A percentile compares a stretch with the other conserved stretches of the same genome.
These are phyloP conservation scores for Globisporangium middletonii DNA, from an alignment of 352 stramenopile species.

Conservation along the genomic window DNA sequence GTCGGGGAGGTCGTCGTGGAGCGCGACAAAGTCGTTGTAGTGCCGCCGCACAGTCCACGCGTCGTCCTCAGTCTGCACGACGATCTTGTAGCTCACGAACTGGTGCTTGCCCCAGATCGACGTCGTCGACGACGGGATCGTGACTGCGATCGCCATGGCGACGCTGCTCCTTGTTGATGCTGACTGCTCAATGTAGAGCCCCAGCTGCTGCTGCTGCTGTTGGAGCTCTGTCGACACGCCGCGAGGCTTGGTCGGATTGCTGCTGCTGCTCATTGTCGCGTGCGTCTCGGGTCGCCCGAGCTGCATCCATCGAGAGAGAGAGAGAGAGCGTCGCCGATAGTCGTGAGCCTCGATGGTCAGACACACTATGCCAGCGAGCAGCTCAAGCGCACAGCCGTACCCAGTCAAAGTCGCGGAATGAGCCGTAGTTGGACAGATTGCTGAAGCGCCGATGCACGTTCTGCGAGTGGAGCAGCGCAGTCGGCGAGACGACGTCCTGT, in stretches of 20 bases:
- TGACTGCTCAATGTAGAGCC: constrained; percentile 4
- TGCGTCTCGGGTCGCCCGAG: background rate
- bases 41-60: constrained; percentile 57
- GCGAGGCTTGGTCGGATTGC: background rate
- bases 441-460: constrained; percentile 24
- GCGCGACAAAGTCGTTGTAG: constrained; percentile 55
- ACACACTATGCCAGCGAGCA: too few relatives aligned
- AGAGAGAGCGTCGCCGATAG: background rate
- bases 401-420: constrained; percentile 39
- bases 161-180: constrained; percentile 17
- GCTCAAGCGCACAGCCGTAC: constrained; percentile 1
- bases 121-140: constrained; percentile 61
- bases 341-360: background rate
- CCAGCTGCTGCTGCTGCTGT: background rate
- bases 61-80: constrained; percentile 66
- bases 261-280: too few relatives aligned
- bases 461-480: constrained; percentile 46
- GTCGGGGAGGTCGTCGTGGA: constrained; percentile 54
- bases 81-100: constrained; percentile 73
- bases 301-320: background rate
- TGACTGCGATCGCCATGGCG: constrained; percentile 30
- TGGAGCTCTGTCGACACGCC: background rate
- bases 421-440: constrained; percentile 44
- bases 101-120: constrained; percentile 67
- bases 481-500: constrained; percentile 41